Base-by-base conservation (phyloP, 441 rosid species). In the Croton laevigatus region DNA sequence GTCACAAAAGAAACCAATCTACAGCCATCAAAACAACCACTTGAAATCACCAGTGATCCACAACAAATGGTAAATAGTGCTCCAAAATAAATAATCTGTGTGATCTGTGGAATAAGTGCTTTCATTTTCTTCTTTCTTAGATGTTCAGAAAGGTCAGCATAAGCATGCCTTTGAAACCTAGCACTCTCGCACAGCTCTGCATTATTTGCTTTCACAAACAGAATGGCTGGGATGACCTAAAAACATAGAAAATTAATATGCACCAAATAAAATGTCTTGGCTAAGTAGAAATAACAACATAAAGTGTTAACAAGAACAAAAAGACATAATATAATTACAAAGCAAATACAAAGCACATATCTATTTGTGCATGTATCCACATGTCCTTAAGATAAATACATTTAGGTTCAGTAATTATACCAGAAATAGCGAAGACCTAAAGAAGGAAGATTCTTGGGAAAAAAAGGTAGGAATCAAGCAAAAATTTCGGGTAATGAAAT, bases 171-270 rank as follows among this genome's bases (percentile, higher is more conserved):
- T 78, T 76, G 80, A 77, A 91, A 90, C 81, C 96, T 87, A 37
- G 85, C 81, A 81, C 74, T 80, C 87, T 91, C 98, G 67, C 82
- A 84, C 22, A 74, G 65, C 84, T 90, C 98, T 27, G 90, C 89
- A 78, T 88, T 91, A 83, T 89, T 94, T 74, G 98, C 97, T 78
- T 94, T 91, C 72, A 94, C 95, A 71, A 90, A 90, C 60, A 94
- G 70, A 79, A 91, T 84, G 12, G 97, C 91, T 60, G 98, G 97
- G 63, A 94, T 85, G 59, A 91, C 92, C 98, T 94, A 69, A 69
- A 27, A 66, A 70, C 16, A 68, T 8, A 64, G 0, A 45, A 32
- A 73, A 65, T 40, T 40, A 40, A 6, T 17, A 67, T 16, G 11
- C 8, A 45, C 27, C 27, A 48, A 40, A 71, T 22, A 17, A 54